phyloP scores from a whole-genome alignment of 306 rosid genomes.

The Hippophae tibetana region DNA sequence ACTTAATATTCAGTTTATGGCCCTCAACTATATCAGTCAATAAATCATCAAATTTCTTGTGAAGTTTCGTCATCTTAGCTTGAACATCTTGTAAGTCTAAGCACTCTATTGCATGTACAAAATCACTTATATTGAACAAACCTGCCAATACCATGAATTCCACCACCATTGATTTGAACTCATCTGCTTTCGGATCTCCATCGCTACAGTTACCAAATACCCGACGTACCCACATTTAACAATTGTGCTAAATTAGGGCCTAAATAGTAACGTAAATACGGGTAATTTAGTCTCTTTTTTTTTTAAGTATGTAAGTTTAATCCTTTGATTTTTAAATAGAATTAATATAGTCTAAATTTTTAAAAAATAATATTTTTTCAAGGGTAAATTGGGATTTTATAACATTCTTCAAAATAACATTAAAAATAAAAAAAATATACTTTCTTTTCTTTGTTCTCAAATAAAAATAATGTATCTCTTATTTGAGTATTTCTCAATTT shows the following conservation, averaged over 20 bases:
- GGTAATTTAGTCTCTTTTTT: too few relatives aligned
- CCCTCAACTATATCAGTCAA: slow-evolving; percentile 43
- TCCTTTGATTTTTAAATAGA: too few relatives aligned
- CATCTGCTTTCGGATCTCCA: slow-evolving; percentile 42
- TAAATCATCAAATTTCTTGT: slow-evolving; percentile 51
- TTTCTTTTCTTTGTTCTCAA: too few relatives aligned
- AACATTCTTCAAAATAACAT: too few relatives aligned
- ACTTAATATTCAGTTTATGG: slow-evolving; percentile 16
- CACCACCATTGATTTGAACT: slow-evolving; percentile 60
- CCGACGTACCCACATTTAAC: slow-evolving; percentile 49
- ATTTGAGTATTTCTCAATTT: too few relatives aligned
- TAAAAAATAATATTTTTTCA: too few relatives aligned
- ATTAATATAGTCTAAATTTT: too few relatives aligned
- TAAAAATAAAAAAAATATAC: too few relatives aligned
- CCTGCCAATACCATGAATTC: slow-evolving; percentile 63
- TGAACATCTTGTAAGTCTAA: slow-evolving; percentile 57
- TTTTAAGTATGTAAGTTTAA: too few relatives aligned
- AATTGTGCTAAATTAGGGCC: slow-evolving; percentile 32
- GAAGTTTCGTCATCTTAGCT: slow-evolving; percentile 49
- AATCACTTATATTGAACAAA: slow-evolving; percentile 60
- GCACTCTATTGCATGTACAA: slow-evolving; percentile 51
- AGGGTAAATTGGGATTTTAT: too few relatives aligned
- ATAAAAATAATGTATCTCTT: too few relatives aligned
- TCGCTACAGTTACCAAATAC: slow-evolving; percentile 42
- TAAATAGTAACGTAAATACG: too few relatives aligned